Evolutionary conservation across 768 basidiomycete species (phyloP).

Genomic region (Serendipita vermifera): DNA sequence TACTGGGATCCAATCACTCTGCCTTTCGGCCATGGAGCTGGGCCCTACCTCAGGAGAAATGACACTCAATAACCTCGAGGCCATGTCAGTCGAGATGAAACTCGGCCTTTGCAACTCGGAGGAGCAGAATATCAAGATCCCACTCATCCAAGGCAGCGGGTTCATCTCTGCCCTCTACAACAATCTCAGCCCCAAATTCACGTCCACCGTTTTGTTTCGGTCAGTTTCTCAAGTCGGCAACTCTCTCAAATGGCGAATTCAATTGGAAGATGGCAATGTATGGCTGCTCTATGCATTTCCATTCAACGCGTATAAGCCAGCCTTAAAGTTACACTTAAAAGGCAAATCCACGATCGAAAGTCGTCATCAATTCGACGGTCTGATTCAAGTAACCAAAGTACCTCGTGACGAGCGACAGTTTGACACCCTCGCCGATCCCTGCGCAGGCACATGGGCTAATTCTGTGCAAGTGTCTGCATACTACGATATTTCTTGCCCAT

Average conservation of each 20-base stretch:
- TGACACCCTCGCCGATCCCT: not conserved
- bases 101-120: not conserved
- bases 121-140: not conserved
- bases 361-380: not conserved
- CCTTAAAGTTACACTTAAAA: not conserved
- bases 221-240: not conserved
- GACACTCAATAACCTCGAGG: not conserved
- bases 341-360: not conserved
- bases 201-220: constrained; percentile 4
- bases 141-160: constrained; percentile 9
- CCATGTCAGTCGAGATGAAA: not conserved
- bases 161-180: constrained; percentile 8
- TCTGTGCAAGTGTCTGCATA: not conserved
- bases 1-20: not conserved
- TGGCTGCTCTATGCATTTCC: constrained; percentile 11
- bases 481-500: too few species aligned
- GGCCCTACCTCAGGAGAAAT: not conserved
- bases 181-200: not conserved
- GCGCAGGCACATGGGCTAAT: constrained; percentile 7
- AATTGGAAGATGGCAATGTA: not conserved
- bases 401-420: not conserved
- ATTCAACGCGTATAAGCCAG: not conserved
- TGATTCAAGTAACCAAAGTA: constrained; percentile 7
- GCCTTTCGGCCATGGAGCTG: constrained; percentile 3
- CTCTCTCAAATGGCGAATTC: not conserved